Base-by-base conservation (phyloP, 1,284 basidiomycete genomes). In the Trichosporon sp. region DNA sequence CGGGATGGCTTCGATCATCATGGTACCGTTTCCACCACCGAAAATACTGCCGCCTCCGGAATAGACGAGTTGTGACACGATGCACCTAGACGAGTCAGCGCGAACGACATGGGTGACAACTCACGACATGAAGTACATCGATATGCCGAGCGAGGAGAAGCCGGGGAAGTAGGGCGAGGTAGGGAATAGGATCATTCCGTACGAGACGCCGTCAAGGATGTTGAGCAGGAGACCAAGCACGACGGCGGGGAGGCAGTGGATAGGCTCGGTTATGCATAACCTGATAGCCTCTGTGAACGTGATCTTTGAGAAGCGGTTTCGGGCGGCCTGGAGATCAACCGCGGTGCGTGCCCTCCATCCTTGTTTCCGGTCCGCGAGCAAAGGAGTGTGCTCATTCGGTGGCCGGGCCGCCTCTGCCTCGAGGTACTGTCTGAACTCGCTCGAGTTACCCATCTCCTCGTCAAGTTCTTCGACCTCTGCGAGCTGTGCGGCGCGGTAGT, bases 1-100 rank as follows among this genome's bases (percentile, higher is more conserved):
- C 0, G 95, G 95, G 69, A 96, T 92, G 11, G 94, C 92, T 79
- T 98, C 95, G 68, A 98, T 98, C 93, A 97, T 96, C 94, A 98
- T 97, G 61, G 91, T 95, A 9, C 94, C 94, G 80, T 96, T 98
- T 0, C 89, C 92, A 56, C 90, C 78, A 5, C 81, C 81, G 79
- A 98, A 98, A 40, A 89, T 90, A 69, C 90, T 93, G 1, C 91
- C 94, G 1, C 94, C 93, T 13, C 87, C 81, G 0, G 91, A 89
- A 78, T 92, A 98, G 1, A 90, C 85, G 19, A 97, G 81, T 77
- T 99, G 95, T 0, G 92, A 84, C 34, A 96, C 80, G 63, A 95
- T 83, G 60, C 87, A 87, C 1, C 84, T 86, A 62, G 64, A 13
- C 80, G 73, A 23, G 76, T 52, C 14, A 59, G 31, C 25, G 27